Conservation (phyloP, 352 stramenopile genomes). For the Thraustochytrium sp. region DNA sequence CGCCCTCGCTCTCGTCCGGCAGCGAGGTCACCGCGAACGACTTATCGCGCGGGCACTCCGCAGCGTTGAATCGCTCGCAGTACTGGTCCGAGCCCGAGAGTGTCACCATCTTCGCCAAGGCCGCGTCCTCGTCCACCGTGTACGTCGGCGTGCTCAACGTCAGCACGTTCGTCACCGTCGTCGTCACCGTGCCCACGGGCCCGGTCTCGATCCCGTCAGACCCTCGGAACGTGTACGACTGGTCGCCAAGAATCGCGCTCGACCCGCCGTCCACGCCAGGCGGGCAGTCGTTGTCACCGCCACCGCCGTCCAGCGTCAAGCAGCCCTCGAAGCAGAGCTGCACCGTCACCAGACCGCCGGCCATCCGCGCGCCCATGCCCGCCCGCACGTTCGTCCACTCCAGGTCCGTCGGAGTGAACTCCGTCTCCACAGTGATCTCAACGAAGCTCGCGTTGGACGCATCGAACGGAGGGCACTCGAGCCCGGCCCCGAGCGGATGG, state of each 20-base stretch:
- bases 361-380: background rate
- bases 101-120: background rate
- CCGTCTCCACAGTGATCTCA: background rate
- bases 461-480: background rate
- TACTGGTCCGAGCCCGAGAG: background rate
- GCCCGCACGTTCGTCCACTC: background rate
- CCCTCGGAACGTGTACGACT: background rate
- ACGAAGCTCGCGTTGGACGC: background rate
- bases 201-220: background rate
- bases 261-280: background rate
- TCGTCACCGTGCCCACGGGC: background rate
- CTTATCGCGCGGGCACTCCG: background rate
- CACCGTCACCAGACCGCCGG: background rate
- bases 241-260: background rate
- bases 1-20: background rate
- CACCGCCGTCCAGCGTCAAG: background rate
- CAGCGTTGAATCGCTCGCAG: background rate
- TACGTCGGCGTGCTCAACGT: background rate
- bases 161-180: slow-evolving; percentile 6
- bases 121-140: background rate
- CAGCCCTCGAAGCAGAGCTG: background rate
- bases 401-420: background rate
- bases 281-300: background rate
- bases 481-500: background rate
- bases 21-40: background rate